Base-by-base conservation (phyloP, 1,284 basidiomycete genomes). In the Earliella scabrosa region DNA sequence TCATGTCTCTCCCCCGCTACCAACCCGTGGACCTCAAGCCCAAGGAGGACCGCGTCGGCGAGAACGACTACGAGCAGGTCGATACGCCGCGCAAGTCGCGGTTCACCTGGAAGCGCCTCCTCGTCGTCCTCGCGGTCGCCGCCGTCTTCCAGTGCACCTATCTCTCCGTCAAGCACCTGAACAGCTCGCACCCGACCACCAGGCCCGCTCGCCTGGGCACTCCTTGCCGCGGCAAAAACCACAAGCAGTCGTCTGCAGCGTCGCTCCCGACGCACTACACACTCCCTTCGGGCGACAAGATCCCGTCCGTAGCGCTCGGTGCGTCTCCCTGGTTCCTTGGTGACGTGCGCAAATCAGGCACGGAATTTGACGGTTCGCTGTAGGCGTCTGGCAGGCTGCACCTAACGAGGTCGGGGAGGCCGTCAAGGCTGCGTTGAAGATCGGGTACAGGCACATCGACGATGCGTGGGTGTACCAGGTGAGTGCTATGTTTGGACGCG, bases 381-480 rank as follows among this genome's bases (percentile, higher is more conserved):
- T 48, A 86, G 86, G 85, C 36, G 83, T 86, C 21, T 88, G 85
- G 86, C 76, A 84, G 65, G 78, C 87, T n/a, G 66, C 66, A 18
- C 72, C 61, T 35, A 79, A 76, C 34, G 77, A 86, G 59, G 86
- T 87, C 27, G 85, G 84, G 0, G 66, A 69, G 5, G 86, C 87
- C 13, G 84, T 88, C 40, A 82, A 81, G 77, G 75, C 78, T 6
- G 87, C 86, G 2, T 68, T 88, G 54, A 72, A 77, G 24, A 71
- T 78, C 8, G 86, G 88, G 0, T 91, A 90, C 68, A 79, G 85
- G 58, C 90, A 93, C 71, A 87, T 94, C 50, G 91, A 93, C 67
- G 86, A 81, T 34, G 91, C 89, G 34, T 87, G 85, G 81, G 79
- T 81, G 44, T 92, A 92, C 65, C 67, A 78, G 39, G 84, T 83